Conservation (phyloP, 306 rosid species). For the Pueraria montana region DNA sequence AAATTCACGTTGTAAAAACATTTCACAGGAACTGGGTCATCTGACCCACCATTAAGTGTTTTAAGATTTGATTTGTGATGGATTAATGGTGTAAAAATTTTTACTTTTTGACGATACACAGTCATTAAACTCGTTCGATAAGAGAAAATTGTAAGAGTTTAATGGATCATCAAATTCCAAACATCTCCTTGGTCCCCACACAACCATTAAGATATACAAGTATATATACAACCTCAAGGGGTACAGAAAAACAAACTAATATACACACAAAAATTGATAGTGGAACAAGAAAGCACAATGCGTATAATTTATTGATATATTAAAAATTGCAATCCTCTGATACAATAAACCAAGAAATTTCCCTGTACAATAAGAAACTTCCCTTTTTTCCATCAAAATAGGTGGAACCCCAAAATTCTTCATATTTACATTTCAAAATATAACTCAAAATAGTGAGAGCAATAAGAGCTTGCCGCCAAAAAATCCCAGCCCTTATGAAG, state of each 20-base stretch:
- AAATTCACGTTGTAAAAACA: background rate
- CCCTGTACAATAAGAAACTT: constrained; percentile 73
- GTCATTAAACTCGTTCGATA: too few species aligned
- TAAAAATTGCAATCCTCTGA: constrained; percentile 56
- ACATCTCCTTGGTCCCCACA: background rate
- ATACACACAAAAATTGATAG: background rate
- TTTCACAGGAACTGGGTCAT: background rate
- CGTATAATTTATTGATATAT: constrained; percentile 65
- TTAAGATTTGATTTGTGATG: too few species aligned
- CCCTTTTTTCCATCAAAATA: constrained; percentile 54
- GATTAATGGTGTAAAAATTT: too few species aligned
- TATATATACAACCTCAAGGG: background rate
- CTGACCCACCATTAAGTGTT: constrained; percentile 19
- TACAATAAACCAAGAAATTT: constrained; percentile 73
- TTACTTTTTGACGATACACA: too few species aligned
- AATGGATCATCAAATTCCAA: too few species aligned
- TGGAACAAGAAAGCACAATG: constrained; percentile 44
- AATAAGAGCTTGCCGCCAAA: constrained; percentile 57
- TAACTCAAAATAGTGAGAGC: constrained; percentile 54
- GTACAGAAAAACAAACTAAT: background rate
- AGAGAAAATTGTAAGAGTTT: too few species aligned
- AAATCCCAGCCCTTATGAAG: constrained; percentile 61
- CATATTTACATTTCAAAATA: constrained; percentile 72
- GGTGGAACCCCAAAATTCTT: constrained; percentile 74
- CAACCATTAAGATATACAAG: background rate